Evolutionary conservation across 768 basidiomycete genomes (phyloP), one percentile per base, ranked within the genome.

Genomic region (Russula earlei): DNA sequence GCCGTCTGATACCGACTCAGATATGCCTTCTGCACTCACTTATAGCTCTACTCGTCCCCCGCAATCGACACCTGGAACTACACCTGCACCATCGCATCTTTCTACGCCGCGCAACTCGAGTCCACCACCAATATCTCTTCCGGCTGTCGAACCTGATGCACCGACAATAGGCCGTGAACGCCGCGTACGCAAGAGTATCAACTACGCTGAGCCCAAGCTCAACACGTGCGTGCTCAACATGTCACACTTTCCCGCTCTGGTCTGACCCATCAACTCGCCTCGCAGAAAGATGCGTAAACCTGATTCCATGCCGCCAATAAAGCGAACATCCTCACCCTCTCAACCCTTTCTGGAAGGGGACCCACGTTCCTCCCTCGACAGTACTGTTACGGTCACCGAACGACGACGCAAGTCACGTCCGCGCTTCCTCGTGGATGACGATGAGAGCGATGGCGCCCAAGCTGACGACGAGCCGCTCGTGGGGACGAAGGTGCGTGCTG

Each of bases 251-350:
- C 36, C 34, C 5, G 4, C 19, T n/a, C 11, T 40, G 3, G 22
- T 27, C n/a, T 52, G 44, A n/a, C 54, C 27, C 42, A 50, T 56
- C 36, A 47, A 49, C 33, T 31, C 27, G 36, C 27, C 25, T 20
- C 63, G 42, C 64, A 90, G 87, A 44, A 91, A 91, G 80, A 91
- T 91, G 89, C 84, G 89, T 43, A 91, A 91, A 70, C 88, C 89
- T 10, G 86, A 87, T 61, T 72, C 78, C 22, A 31, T 40, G 25
- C 63, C 64, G 17, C 58, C 52, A 37, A 72, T 40, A 44, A 55
- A 52, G 49, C 45, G 57, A n/a, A n/a, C 55, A 48, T 33, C 49
- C 38, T 29, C 29, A 42, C 20, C 37, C 51, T 34, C 54, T 54
- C 57, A 54, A 57, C 20, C 48, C 34, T 15, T 40, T 58, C 65